Evolutionary conservation across 2,329 filamentous ascomycete genomes (phyloP).

Genomic region (Colletotrichum destructivum): DNA sequence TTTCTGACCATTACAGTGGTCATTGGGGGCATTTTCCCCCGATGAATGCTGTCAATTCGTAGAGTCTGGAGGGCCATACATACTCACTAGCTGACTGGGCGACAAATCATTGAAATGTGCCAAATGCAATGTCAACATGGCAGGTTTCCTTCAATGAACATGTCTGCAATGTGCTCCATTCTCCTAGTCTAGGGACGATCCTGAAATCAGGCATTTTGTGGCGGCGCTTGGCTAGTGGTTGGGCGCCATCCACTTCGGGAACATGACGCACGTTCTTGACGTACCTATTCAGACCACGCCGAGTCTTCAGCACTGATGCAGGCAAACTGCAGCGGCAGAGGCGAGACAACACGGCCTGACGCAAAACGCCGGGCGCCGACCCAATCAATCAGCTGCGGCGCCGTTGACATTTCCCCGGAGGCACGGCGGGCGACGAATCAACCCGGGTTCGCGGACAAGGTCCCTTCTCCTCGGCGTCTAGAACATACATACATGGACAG

Average conservation of each 20-base stretch:
- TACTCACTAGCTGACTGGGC: neutral
- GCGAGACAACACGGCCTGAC: conserved; percentile 21
- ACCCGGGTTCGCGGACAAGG: neutral
- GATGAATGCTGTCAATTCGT: neutral
- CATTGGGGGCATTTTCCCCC: neutral
- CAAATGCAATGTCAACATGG: neutral
- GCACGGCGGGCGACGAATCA: conserved; percentile 1
- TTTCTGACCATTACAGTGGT: too few relatives aligned
- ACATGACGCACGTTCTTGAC: conserved; percentile 15
- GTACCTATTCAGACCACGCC: conserved; percentile 14
- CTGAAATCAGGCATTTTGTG: neutral
- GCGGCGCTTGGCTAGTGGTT: neutral
- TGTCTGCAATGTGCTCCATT: neutral
- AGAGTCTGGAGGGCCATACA: neutral
- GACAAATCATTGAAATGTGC: neutral
- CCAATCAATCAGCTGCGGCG: conserved; percentile 17
- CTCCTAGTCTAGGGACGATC: neutral
- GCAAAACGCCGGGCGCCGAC: neutral
- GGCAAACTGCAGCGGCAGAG: conserved; percentile 13
- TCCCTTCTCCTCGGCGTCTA: neutral
- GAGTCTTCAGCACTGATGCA: conserved; percentile 15
- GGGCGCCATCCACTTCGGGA: neutral
- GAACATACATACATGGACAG: neutral
- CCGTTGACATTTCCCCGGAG: conserved; percentile 6
- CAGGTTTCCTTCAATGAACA: neutral